A percentile compares a stretch with the other conserved stretches of the same genome.
Conservation (phyloP, 441 rosid genomes). For the Erysimum cheiri region DNA sequence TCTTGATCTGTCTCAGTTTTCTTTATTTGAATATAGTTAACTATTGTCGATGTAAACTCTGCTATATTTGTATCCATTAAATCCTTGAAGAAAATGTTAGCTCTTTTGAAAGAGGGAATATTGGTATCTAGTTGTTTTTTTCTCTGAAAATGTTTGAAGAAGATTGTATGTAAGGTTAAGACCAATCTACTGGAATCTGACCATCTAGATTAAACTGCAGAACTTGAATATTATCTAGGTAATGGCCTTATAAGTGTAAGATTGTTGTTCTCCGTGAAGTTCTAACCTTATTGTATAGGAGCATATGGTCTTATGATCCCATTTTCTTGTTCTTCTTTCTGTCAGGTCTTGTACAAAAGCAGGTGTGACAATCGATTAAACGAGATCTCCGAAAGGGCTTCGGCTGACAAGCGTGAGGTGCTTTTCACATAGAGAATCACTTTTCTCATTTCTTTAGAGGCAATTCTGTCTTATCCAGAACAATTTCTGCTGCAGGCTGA, state of each 20-base stretch:
- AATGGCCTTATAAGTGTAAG: conserved; percentile 14
- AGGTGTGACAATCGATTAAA: conserved; percentile 95
- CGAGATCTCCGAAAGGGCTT: conserved; percentile 93
- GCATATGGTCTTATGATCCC: conserved; percentile 12
- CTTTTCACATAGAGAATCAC: conserved; percentile 23
- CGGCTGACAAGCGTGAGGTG: conserved; percentile 96
- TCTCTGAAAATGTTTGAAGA: neutral
- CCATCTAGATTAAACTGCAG: conserved; percentile 6
- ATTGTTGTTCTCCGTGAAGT: conserved; percentile 13
- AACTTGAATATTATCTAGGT: conserved; percentile 20
- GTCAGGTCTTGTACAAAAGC: conserved; percentile 86
- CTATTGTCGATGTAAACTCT: neutral
- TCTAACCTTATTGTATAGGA: conserved; percentile 8
- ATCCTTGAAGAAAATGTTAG: neutral
- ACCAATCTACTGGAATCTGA: neutral
- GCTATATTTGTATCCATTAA: conserved; percentile 2
- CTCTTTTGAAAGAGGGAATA: conserved; percentile 12
- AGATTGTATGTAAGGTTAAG: neutral
- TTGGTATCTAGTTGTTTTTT: neutral
- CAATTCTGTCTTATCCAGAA: conserved; percentile 32
- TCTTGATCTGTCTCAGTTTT: conserved; percentile 12
- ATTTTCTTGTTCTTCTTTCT: conserved; percentile 16
- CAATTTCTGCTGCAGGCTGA: conserved; percentile 71
- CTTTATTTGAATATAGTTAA: conserved; percentile 7
- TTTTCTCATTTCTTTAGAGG: conserved; percentile 30